These are phyloP conservation scores for Saccharomyces hybrid DNA, from an alignment of 1,139 yeast genomes.

Conservation along the genomic window DNA sequence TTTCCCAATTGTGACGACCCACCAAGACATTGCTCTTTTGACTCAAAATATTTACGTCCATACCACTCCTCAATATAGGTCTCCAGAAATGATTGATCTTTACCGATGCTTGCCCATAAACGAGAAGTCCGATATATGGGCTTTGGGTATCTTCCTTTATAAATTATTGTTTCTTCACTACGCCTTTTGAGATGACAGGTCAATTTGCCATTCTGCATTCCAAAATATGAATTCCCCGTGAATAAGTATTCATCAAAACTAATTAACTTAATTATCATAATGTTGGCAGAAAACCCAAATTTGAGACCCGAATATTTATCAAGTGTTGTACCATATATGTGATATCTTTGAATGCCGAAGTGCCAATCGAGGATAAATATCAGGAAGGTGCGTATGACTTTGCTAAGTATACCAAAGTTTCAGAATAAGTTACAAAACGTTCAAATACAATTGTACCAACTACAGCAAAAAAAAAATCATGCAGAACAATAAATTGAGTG, in stretches of 20 bases:
- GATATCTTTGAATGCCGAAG: slow-evolving; percentile 44
- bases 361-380: slow-evolving; percentile 44
- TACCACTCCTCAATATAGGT: slow-evolving; percentile 94
- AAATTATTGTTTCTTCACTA: slow-evolving; percentile 88
- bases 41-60: slow-evolving; percentile 82
- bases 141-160: slow-evolving; percentile 83
- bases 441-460: slow-evolving; percentile 26
- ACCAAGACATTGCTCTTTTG: slow-evolving; percentile 43
- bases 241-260: slow-evolving; percentile 49
- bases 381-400: slow-evolving; percentile 36
- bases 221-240: slow-evolving; percentile 51
- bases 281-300: slow-evolving; percentile 72
- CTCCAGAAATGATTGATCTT: slow-evolving; percentile 95
- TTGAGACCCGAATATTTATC: slow-evolving; percentile 87
- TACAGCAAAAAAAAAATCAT: slow-evolving; percentile 23
- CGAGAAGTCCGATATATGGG: slow-evolving; percentile 96
- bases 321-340: slow-evolving; percentile 65
- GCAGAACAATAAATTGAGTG: slow-evolving; percentile 12
- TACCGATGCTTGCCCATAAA: slow-evolving; percentile 80
- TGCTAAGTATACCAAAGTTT: slow-evolving; percentile 32
- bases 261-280: slow-evolving; percentile 67
- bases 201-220: slow-evolving; percentile 61
- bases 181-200: slow-evolving; percentile 85
- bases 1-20: slow-evolving; percentile 37
- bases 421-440: slow-evolving; percentile 32